Percentiles rank a stretch among this genome's conserved stretches.
Evolutionary conservation across 1,139 yeast species (phyloP).

Genomic region (Fermentozyma sake): DNA sequence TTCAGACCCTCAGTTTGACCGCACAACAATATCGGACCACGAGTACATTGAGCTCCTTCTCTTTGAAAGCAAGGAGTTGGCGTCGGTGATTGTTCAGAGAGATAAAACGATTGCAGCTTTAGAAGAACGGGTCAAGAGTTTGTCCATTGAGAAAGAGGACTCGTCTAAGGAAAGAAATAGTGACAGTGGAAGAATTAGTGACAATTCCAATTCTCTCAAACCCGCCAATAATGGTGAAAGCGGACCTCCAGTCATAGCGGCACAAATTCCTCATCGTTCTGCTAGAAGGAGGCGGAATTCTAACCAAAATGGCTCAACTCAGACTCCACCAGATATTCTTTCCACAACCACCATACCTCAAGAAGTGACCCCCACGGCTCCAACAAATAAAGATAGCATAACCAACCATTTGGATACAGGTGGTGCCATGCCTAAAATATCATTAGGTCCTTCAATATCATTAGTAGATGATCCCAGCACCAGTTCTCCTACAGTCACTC

Average conservation of each 20-base stretch:
- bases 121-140: slow-evolving; percentile 10
- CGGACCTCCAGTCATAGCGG: background rate
- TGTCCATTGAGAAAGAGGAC: no score
- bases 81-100: slow-evolving; percentile 8
- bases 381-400: slow-evolving; percentile 1
- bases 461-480: background rate
- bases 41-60: slow-evolving; percentile 34
- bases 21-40: slow-evolving; percentile 24
- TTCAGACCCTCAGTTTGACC: slow-evolving; percentile 34
- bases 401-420: slow-evolving; percentile 1
- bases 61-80: slow-evolving; percentile 36
- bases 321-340: no score
- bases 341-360: no score
- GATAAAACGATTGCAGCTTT: slow-evolving; percentile 12
- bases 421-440: no score
- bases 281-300: slow-evolving; percentile 15
- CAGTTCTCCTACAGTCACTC: background rate
- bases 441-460: no score
- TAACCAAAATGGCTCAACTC: no score
- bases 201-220: no score
- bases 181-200: no score
- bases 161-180: slow-evolving; percentile 4
- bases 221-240: slow-evolving; percentile 1
- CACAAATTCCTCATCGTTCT: slow-evolving; percentile 20
- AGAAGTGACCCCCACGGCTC: background rate